A percentile compares a stretch with the other conserved stretches of the same genome.
phyloP scores from a whole-genome alignment of 345 rosid genomes.

The Cardamine occulta region DNA sequence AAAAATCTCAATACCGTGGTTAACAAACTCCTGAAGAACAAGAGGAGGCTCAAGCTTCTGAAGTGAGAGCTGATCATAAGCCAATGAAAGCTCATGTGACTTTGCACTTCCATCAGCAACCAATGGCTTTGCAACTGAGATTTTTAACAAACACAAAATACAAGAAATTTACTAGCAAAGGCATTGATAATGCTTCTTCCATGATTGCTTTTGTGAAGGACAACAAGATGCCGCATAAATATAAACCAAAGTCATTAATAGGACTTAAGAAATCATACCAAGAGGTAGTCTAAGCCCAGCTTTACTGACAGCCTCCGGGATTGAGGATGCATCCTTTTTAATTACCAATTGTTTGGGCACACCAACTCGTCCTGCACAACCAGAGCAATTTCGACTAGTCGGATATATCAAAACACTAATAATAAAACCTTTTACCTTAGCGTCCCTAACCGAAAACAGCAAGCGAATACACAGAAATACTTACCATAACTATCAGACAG shows the following conservation, averaged over 20 bases:
- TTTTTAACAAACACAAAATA: neutral
- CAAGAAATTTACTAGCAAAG: too few relatives aligned
- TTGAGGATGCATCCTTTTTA: constrained; percentile 16
- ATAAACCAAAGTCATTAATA: neutral
- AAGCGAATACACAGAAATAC: neutral
- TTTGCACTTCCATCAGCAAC: constrained; percentile 29
- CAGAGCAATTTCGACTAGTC: neutral
- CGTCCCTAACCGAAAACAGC: neutral
- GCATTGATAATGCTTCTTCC: neutral
- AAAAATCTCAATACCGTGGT: constrained; percentile 58
- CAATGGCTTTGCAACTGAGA: constrained; percentile 21
- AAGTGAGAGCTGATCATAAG: constrained; percentile 9
- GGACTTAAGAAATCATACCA: neutral
- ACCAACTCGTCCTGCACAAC: constrained; percentile 9
- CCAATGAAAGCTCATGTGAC: constrained; percentile 18
- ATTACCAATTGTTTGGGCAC: constrained; percentile 14
- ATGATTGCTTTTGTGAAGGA: neutral
- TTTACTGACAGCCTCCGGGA: constrained; percentile 9
- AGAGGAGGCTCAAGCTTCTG: constrained; percentile 79
- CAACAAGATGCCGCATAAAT: neutral
- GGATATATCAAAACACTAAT: neutral
- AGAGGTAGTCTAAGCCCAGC: constrained; percentile 15
- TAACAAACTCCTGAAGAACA: constrained; percentile 65
- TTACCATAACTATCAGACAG: constrained; percentile 17
- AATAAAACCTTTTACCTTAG: neutral